phyloP scores from a whole-genome alignment of 2,329 filamentous ascomycete genomes.

The Amesomyces nigricolor region DNA sequence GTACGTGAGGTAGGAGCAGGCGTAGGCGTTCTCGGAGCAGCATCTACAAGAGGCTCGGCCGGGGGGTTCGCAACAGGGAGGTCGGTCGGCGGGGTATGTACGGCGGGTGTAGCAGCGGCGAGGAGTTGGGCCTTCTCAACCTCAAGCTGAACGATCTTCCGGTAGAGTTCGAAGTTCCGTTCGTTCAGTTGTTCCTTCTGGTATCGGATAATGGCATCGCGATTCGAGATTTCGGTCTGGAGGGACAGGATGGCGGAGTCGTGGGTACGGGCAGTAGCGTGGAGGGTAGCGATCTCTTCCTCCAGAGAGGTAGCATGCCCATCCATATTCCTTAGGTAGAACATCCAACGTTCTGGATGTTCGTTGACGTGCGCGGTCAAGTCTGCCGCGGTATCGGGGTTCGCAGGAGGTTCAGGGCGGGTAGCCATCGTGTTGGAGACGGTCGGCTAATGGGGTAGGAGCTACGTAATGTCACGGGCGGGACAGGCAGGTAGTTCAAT shows the following conservation, averaged over 20 bases:
- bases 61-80: neutral
- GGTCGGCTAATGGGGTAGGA: no score
- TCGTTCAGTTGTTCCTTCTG: slow-evolving; percentile 6
- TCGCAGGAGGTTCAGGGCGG: no score
- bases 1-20: no score
- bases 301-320: neutral
- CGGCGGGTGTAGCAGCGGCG: neutral
- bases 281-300: neutral
- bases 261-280: neutral
- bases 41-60: no score
- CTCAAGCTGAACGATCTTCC: neutral
- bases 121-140: neutral
- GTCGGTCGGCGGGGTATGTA: neutral
- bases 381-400: no score
- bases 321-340: no score
- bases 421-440: no score
- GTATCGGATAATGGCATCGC: slow-evolving; percentile 1
- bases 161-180: slow-evolving; percentile 5
- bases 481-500: no score
- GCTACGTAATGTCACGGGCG: no score
- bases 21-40: no score
- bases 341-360: no score
- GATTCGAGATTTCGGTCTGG: neutral
- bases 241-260: neutral
- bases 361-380: no score